A percentile compares a stretch with the other conserved stretches of the same genome.
phyloP scores from a whole-genome alignment of 1,139 yeast species.

The Blastobotrys illinoisensis region DNA sequence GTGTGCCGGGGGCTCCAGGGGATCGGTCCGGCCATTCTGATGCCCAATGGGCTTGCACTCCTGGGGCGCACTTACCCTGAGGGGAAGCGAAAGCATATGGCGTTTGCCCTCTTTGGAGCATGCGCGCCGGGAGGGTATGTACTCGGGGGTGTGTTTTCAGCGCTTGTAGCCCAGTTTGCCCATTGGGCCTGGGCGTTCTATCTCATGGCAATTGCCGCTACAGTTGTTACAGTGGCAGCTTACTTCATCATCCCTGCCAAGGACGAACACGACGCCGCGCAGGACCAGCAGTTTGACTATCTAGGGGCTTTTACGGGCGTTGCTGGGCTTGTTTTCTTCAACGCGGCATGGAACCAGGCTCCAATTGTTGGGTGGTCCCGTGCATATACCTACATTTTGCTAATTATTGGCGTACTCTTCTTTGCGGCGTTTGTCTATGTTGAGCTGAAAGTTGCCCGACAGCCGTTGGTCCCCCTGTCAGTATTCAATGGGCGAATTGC shows the following conservation, averaged over 20 bases:
- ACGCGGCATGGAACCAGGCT: slow-evolving; percentile 58
- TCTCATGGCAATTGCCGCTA: slow-evolving; percentile 38
- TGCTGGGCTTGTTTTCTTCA: slow-evolving; percentile 44
- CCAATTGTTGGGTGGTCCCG: slow-evolving; percentile 54
- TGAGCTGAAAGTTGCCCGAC: slow-evolving; percentile 34
- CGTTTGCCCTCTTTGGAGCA: slow-evolving; percentile 49
- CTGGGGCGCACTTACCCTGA: slow-evolving; percentile 48
- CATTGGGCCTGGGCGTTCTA: slow-evolving; percentile 61
- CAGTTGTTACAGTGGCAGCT: slow-evolving; percentile 32
- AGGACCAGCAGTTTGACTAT: slow-evolving; percentile 38
- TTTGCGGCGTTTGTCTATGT: slow-evolving; percentile 37
- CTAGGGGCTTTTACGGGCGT: slow-evolving; percentile 46
- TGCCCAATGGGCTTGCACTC: slow-evolving; percentile 55
- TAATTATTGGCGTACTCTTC: slow-evolving; percentile 44
- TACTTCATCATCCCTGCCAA: slow-evolving; percentile 41
- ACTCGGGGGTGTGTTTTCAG: slow-evolving; percentile 46
- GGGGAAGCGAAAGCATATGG: slow-evolving; percentile 39
- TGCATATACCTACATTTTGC: slow-evolving; percentile 45
- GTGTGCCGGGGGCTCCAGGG: slow-evolving; percentile 57
- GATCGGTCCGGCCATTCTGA: slow-evolving; percentile 50
- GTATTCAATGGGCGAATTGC: slow-evolving; percentile 41
- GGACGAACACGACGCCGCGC: slow-evolving; percentile 25
- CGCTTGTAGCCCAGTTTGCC: slow-evolving; percentile 39
- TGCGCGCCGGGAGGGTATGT: slow-evolving; percentile 56
- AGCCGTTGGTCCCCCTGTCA: slow-evolving; percentile 44